Base-by-base conservation (phyloP, 768 basidiomycete genomes). In the Xanthoconium stramineum region DNA sequence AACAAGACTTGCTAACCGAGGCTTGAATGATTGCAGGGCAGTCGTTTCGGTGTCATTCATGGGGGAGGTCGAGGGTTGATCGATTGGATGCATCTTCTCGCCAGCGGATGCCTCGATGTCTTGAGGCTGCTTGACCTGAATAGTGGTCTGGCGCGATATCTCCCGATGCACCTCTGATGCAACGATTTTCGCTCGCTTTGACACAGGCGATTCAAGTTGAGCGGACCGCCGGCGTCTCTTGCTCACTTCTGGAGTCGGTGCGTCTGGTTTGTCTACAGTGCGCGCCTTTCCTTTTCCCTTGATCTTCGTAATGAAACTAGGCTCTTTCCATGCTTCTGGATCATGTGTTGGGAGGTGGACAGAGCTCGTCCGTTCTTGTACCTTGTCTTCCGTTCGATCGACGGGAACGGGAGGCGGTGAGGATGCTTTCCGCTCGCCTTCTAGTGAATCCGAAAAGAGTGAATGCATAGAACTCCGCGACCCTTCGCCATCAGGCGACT, bases 291-390 rank as follows among this genome's bases (percentile, higher is more conserved):
- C 63, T 29, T 69, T 67, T 9, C 48, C 57, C 40, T 62, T 67
- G 40, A 37, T 46, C 43, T 47, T 68, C 24, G 56, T 6, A 49
- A 73, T 62, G 53, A 73, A 73, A 46, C 70, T 73, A 12, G 72
- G 72, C 20, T 62, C 52, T 47, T 66, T 68, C 72, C 72, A 73
- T 47, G 70, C 57, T 20, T 56, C 60, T 6, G 67, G 32, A 47
- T 74, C 64, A 37, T 73, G 73, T 39, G 37, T 46, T 28, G 59
- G 52, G 33, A 40, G 32, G 12, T 44, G 42, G 4, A 7, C 6
- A 40, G 38, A 32, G n/a, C n/a, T 49, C 33, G 28, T 20, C 19
- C 38, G 20, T 54, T 44, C 55, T 33, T 49, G 45, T 28, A 15
- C 10, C 12, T 36, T 17, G 17, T 36, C 33, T 29, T 49, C 42